Base-by-base conservation (phyloP, 177 flowering plant species). In the Vitis hybrid region DNA sequence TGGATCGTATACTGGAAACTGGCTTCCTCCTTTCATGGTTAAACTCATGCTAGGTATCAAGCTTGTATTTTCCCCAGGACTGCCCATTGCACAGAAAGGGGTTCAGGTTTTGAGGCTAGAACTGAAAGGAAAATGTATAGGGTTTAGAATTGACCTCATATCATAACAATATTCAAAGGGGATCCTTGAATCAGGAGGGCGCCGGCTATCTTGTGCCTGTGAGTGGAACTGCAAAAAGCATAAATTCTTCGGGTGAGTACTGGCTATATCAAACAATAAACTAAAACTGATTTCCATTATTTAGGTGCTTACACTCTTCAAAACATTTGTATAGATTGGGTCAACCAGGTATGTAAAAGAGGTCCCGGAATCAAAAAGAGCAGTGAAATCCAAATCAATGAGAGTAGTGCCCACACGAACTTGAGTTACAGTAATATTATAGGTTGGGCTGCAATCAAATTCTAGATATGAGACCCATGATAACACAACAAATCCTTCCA, bases 111-210 rank as follows among this genome's bases (percentile, higher is more conserved):
- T 15, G 52, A 52, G 46, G 11, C 51, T n/a, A 51, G 11, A 72
- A 14, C 11, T n/a, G 11, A 66, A 15, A 60, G 21, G 55, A 72
- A 78, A 77, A n/a, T 21, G 40, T 1, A 15, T 14, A 24, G 50
- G 11, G 48, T 10, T 52, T 2, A 65, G 30, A 49, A 24, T 21
- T 54, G 2, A 89, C 91, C 91, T 87, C 85, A 85, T 79, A 64
- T 73, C 74, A 70, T 94, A 94, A 70, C 99, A 93, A 78, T 80
- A 93, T 68, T 93, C 94, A 66, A 93, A 95, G 59, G 97, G 94
- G 19, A 89, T 80, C 66, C 78, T 81, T 21, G 91, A 59, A 81
- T 87, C 87, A 61, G 81, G 68, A 6, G 79, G 74, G 27, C 64
- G 82, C 6, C 82, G 80, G 18, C 58, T 77, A 72, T 90, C 91